Base-by-base conservation (phyloP, 2,329 filamentous ascomycete species). In the Huntiella moniliformis region DNA sequence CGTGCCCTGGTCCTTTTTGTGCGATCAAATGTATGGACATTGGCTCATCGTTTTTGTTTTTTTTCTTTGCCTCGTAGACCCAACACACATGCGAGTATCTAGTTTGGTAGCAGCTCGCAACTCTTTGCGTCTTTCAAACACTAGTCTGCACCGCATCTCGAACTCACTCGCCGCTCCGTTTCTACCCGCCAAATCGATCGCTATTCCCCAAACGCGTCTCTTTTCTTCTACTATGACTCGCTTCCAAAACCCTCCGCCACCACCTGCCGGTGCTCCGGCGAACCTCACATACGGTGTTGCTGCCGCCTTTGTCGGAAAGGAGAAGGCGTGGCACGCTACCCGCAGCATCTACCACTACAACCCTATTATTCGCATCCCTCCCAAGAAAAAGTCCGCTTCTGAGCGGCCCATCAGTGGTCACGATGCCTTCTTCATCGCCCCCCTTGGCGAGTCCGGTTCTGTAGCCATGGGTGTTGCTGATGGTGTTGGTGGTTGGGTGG, bases 401-500 rank as follows among this genome's bases (percentile, higher is more conserved):
- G 70, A 66, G 51, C 75, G 82, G 17, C 82, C 80, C 42, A 79
- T 76, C 49, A 91, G 82, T 43, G 91, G 91, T 12, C 87, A 98
- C 62, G 91, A 98, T 69, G 84, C 91, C 48, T 96, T 95, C 66
- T 98, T 98, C 62, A 80, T 91, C 54, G 74, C 81, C 57, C 75
- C 78, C 17, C 67, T 95, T n/a, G 83, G 82, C 44, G 73, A 77
- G 52, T 72, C 71, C 1, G 70, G 76, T 34, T 70, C 77, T 36
- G 73, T 94, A 8, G 84, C 87, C 1, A 79, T 98, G 54, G 91
- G 85, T 13, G 74, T 98, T 17, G 86, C 87, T 45, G 91, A 98
- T 59, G 91, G 91, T 8, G 91, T 98, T 0, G 91, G 91, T 41
- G 91, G 91, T 33, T 98, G 91, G 87, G 76, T 81, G 52, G 83